Evolutionary conservation across 2,329 filamentous ascomycete genomes (phyloP), one percentile per base, ranked within the genome.

Genomic region (Venturia nashicola): DNA sequence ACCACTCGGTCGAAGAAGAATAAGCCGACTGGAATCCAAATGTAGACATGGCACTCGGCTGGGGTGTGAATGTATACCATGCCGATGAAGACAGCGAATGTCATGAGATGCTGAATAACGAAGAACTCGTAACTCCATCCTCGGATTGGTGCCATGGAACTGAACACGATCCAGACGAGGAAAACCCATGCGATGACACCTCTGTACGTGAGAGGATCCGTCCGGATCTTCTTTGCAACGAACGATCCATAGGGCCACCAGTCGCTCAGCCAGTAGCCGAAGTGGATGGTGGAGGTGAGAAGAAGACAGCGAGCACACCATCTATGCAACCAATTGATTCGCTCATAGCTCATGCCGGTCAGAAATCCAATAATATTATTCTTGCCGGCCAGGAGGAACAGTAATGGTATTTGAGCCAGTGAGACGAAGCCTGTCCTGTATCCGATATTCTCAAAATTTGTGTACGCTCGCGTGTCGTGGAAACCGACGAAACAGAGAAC

Each of bases 221-320:
- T 80, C 46, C 78, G 69, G 20, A 90, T 73, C 70, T 88, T 82
- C 23, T 78, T 74, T 48, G 81, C 73, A 39, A 88, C 78, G 65
- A 87, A 83, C 65, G 83, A 82, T 63, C 83, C 80, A 64, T 82
- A 83, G 12, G 76, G 76, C 34, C 80, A 79, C 84, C 86, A 90
- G 70, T 86, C 81, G 2, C 77, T 76, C 74, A 85, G 86, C 71
- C 89, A 90, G 71, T 87, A 83, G 68, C 83, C 87, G 65, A 88
- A 86, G 68, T 90, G 87, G 3, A 89, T 79, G 0, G 86, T 85
- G 1, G 83, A 83, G 0, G 85, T 88, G 18, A 89, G 75, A 43
- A 90, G 81, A 75, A 90, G 83, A 64, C 85, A 87, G 65, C 87
- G 81, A 3, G 84, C 85, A 11, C 86, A 83, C 87, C 87, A 90